Evolutionary conservation across 2,329 filamentous ascomycete genomes (phyloP), one percentile per base, ranked within the genome.

Genomic region (Periconia digitata): DNA sequence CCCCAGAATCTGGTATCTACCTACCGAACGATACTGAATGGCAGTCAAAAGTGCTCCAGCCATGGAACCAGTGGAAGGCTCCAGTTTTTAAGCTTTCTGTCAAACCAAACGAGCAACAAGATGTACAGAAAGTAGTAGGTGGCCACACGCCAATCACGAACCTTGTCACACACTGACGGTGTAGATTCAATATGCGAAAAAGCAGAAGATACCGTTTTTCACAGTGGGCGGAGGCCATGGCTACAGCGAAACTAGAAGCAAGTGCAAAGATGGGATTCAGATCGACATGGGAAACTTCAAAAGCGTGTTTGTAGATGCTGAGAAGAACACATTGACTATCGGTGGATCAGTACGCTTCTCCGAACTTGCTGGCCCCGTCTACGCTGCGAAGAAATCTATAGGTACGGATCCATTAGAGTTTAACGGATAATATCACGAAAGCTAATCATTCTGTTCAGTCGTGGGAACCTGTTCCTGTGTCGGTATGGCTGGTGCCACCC

Each of bases 401-500:
- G n/a, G n/a, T n/a, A n/a, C n/a, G n/a, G n/a, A n/a, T n/a, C n/a
- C n/a, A n/a, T n/a, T n/a, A n/a, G n/a, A n/a, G n/a, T n/a, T n/a
- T n/a, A n/a, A n/a, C n/a, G n/a, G n/a, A n/a, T n/a, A n/a, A n/a
- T n/a, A n/a, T n/a, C n/a, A n/a, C n/a, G n/a, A n/a, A n/a, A n/a
- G n/a, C n/a, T n/a, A n/a, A n/a, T n/a, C n/a, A n/a, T n/a, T n/a
- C n/a, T n/a, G n/a, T n/a, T n/a, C n/a, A 37, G 41, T 18, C 12
- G 13, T 24, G 8, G 42, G 42, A 8, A 12, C 17, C 1, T 21
- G 12, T 8, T 21, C 16, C 17, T 37, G 29, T 10, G 29, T 37
- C 41, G 81, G 83, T 5, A 76, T 85, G 7, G 80, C 80, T 1
- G 82, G 79, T 0, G 69, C 83, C 8, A 78, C 78, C 0, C 70